Evolutionary conservation across 106 monocot species (phyloP).

Genomic region (Phalaenopsis equestris): DNA sequence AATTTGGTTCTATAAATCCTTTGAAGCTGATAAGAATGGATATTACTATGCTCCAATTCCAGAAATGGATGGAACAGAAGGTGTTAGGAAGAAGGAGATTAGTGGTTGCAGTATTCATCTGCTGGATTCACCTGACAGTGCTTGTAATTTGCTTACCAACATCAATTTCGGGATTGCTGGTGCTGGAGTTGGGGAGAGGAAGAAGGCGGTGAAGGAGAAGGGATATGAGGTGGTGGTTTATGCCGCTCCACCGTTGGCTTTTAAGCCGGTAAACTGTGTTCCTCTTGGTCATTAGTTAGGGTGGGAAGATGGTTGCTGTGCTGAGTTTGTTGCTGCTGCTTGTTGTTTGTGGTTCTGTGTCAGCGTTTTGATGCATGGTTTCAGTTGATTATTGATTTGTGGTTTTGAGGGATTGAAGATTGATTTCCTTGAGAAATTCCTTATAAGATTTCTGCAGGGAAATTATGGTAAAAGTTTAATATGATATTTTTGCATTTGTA

Average conservation of each 20-base stretch:
- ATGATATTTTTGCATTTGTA: too few relatives aligned
- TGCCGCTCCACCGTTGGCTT: slow-evolving; percentile 14
- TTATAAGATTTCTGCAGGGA: too few relatives aligned
- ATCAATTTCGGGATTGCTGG: slow-evolving; percentile 50
- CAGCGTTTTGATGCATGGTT: background rate
- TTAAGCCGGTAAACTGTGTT: background rate
- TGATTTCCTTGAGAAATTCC: too few relatives aligned
- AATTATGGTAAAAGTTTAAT: too few relatives aligned
- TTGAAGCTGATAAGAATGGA: slow-evolving; percentile 23
- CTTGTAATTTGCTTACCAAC: slow-evolving; percentile 48
- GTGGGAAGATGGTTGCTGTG: background rate
- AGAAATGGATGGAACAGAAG: slow-evolving; percentile 2
- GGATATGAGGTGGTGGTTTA: slow-evolving; percentile 10
- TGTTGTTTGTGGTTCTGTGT: background rate
- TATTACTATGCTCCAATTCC: slow-evolving; percentile 39
- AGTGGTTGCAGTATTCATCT: slow-evolving; percentile 34
- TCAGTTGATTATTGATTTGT: too few relatives aligned
- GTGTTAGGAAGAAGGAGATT: background rate
- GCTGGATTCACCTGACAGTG: slow-evolving; percentile 31
- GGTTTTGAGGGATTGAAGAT: too few relatives aligned
- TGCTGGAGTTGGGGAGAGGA: slow-evolving; percentile 17
- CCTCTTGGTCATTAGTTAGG: background rate
- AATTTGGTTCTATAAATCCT: slow-evolving; percentile 20
- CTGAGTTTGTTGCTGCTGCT: background rate
- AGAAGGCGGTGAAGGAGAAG: slow-evolving; percentile 11